These are phyloP conservation scores for Trapa bicornis DNA, from an alignment of 345 rosid genomes.

Conservation along the genomic window DNA sequence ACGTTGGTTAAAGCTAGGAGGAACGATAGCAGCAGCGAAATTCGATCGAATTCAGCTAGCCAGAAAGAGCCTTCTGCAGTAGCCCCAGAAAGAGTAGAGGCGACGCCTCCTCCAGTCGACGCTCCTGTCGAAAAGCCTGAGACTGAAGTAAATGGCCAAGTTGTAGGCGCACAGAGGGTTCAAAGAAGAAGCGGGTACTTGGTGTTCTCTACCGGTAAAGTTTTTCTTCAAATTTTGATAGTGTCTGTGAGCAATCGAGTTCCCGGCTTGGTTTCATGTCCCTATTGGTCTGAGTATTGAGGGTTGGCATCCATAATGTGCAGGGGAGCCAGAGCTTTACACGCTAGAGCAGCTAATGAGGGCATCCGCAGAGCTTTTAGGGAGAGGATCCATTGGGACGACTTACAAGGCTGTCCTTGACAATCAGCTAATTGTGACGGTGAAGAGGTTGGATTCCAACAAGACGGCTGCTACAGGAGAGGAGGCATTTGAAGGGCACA, in stretches of 20 bases:
- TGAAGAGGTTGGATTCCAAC: conserved; percentile 66
- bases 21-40: neutral
- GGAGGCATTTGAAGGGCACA: conserved; percentile 55
- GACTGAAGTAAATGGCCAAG: neutral
- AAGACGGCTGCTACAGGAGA: conserved; percentile 58
- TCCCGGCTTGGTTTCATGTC: too few relatives aligned
- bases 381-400: conserved; percentile 75
- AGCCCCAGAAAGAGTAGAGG: conserved; percentile 2
- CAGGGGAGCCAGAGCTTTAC: conserved; percentile 36
- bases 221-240: too few relatives aligned
- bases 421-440: conserved; percentile 60
- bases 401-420: conserved; percentile 83
- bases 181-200: conserved; percentile 39
- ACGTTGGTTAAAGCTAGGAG: conserved; percentile 27
- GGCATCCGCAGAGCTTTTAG: conserved; percentile 87
- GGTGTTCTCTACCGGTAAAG: conserved; percentile 15
- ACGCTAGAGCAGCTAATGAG: conserved; percentile 76
- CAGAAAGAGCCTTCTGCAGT: conserved; percentile 7
- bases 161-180: neutral
- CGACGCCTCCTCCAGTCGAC: neutral
- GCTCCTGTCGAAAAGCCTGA: neutral
- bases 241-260: too few relatives aligned
- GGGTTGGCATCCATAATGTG: conserved; percentile 18
- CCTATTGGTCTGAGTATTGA: neutral
- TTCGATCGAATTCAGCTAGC: neutral